Conservation (phyloP, 768 basidiomycete genomes). For the Psilocybe azurescens region DNA sequence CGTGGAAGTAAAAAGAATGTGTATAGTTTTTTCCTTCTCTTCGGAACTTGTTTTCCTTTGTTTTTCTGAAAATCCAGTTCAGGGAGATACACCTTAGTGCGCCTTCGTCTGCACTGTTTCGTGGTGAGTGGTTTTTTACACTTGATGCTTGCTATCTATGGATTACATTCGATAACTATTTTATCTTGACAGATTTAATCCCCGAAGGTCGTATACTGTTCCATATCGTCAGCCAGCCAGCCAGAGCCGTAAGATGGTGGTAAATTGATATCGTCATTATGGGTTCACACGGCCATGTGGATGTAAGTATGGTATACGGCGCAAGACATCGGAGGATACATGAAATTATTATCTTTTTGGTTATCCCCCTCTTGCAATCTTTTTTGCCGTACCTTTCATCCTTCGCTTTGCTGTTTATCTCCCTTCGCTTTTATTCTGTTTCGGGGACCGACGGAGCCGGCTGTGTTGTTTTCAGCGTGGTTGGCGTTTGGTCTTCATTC, state of each 20-base stretch:
- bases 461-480: conserved; percentile 2
- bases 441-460: conserved; percentile 1
- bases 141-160: not conserved
- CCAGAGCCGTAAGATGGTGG: not conserved
- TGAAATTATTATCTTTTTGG: not conserved
- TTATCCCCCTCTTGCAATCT: not conserved
- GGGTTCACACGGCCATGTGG: not conserved
- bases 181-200: conserved; percentile 8
- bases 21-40: conserved; percentile 19
- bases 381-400: not conserved
- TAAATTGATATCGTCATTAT: not conserved
- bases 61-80: conserved; percentile 21
- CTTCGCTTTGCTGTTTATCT: not conserved
- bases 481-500: not conserved
- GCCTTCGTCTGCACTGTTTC: conserved; percentile 13
- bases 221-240: not conserved
- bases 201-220: not conserved
- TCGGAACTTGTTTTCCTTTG: conserved; percentile 2
- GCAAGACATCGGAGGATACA: not conserved
- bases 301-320: not conserved
- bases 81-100: conserved; percentile 15
- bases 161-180: conserved; percentile 6
- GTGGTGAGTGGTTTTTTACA: conserved; percentile 18
- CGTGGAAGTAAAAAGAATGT: conserved; percentile 21
- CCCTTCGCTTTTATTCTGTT: not conserved